phyloP scores from a whole-genome alignment of 2,329 filamentous ascomycete genomes.

The Drechslerella coelobrocha region DNA sequence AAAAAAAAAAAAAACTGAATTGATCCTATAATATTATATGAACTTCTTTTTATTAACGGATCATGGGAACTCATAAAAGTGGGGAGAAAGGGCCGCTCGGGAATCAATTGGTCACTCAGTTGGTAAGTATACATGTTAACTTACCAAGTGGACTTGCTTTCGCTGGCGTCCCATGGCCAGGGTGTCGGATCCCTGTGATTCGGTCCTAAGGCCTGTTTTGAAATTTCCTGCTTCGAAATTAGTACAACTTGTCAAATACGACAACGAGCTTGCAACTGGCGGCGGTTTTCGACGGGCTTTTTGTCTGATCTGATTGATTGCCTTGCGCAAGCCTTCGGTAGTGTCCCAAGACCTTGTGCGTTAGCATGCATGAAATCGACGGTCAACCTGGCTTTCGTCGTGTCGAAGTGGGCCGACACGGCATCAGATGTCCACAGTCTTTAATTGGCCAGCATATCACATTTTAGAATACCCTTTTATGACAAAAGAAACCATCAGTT shows the following conservation, averaged over 20 bases:
- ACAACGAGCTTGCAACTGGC: background rate
- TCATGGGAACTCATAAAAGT: background rate
- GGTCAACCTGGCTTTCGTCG: conserved; percentile 18
- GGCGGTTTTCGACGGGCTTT: background rate
- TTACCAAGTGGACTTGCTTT: background rate
- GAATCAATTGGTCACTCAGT: background rate
- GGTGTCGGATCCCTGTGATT: background rate
- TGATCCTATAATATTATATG: background rate
- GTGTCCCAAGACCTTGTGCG: conserved; percentile 21
- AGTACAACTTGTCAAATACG: background rate
- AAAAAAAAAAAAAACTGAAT: background rate
- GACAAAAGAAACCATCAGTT: conserved; percentile 6
- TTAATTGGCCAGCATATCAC: conserved; percentile 23
- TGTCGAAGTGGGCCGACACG: conserved; percentile 11
- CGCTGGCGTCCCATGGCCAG: background rate
- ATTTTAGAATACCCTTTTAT: conserved; percentile 33
- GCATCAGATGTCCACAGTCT: conserved; percentile 5
- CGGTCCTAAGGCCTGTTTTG: no score
- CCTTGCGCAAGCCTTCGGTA: conserved; percentile 1
- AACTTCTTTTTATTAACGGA: background rate
- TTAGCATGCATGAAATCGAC: conserved; percentile 46
- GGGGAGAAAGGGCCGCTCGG: background rate
- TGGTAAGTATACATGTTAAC: background rate
- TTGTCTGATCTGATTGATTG: background rate
- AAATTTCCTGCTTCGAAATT: background rate